Conservation (phyloP, 805 yeast species). For the Candida ascalaphidarum region DNA sequence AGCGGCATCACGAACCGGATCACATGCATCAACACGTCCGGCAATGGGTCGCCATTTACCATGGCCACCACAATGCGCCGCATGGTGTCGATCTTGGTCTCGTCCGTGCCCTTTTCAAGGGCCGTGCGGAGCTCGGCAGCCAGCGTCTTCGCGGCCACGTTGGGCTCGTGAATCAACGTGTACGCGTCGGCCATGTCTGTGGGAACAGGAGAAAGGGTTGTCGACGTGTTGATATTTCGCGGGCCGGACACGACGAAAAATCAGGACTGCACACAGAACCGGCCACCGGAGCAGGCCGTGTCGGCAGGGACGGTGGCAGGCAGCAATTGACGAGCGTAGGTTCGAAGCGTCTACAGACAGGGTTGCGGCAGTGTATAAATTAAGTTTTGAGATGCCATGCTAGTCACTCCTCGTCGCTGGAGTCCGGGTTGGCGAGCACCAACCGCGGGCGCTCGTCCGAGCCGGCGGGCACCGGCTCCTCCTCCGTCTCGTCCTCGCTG, state of each 20-base stretch:
- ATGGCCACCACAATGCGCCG: constrained; percentile 75
- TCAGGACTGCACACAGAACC: too few species aligned
- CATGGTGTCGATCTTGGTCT: constrained; percentile 83
- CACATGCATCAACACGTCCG: constrained; percentile 90
- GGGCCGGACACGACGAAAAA: too few species aligned
- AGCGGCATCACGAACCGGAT: constrained; percentile 98
- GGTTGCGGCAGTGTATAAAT: neutral
- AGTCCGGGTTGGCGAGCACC: constrained; percentile 52
- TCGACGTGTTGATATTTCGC: constrained; percentile 6
- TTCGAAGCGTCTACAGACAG: too few species aligned
- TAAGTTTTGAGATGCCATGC: neutral
- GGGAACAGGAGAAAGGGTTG: constrained; percentile 1
- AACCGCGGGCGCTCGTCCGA: constrained; percentile 33
- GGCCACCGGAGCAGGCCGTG: too few species aligned
- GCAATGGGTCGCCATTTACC: constrained; percentile 89
- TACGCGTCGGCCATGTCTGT: constrained; percentile 40
- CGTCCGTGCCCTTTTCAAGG: constrained; percentile 86
- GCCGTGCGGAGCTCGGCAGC: constrained; percentile 65
- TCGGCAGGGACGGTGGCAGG: too few species aligned
- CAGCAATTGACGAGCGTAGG: neutral
- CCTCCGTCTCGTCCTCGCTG: constrained; percentile 4
- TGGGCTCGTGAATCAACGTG: constrained; percentile 75
- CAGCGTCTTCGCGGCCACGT: constrained; percentile 52
- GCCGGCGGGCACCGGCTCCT: constrained; percentile 5
- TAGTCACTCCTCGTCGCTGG: constrained; percentile 29